These are phyloP conservation scores for Lecanoromycetidae sp. DNA, from an alignment of 2,329 filamentous ascomycete genomes.

Conservation along the genomic window DNA sequence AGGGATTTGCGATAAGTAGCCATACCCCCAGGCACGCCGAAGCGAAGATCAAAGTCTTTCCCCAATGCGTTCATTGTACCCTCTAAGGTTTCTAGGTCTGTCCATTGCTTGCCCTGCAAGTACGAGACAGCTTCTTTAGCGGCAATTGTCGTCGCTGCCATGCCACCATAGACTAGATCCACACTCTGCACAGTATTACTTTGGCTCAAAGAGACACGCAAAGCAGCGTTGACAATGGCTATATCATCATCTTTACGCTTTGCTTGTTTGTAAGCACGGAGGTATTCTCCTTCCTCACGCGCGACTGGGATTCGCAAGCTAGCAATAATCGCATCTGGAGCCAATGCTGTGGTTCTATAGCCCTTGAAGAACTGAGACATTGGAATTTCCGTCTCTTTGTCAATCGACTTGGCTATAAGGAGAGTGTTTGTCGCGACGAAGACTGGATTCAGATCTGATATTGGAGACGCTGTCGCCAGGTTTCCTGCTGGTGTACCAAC, in stretches of 20 bases:
- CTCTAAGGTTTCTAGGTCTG: conserved; percentile 72
- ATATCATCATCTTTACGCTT: conserved; percentile 98
- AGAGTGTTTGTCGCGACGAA: conserved; percentile 78
- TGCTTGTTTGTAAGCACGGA: conserved; percentile 86
- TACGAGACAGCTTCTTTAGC: conserved; percentile 67
- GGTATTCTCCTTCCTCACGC: conserved; percentile 62
- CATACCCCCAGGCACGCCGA: conserved; percentile 93
- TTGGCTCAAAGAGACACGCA: conserved; percentile 61
- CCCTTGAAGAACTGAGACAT: conserved; percentile 89
- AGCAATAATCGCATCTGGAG: conserved; percentile 70
- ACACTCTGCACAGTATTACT: conserved; percentile 58
- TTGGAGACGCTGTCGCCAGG: conserved; percentile 84
- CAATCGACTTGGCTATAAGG: conserved; percentile 65
- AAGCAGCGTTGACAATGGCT: conserved; percentile 82
- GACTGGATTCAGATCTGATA: conserved; percentile 90
- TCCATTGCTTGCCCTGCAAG: conserved; percentile 65
- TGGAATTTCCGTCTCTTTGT: conserved; percentile 67
- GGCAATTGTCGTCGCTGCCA: conserved; percentile 83
- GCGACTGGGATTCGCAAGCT: conserved; percentile 75
- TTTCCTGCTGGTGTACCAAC: conserved; percentile 96
- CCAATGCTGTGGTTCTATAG: conserved; percentile 73
- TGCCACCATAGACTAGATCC: conserved; percentile 82
- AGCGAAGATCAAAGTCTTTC: conserved; percentile 74
- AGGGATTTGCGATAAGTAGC: conserved; percentile 87
- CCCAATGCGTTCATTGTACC: conserved; percentile 83